Evolutionary conservation across 345 rosid genomes (phyloP).

Genomic region (Hibiscus tridactylites): DNA sequence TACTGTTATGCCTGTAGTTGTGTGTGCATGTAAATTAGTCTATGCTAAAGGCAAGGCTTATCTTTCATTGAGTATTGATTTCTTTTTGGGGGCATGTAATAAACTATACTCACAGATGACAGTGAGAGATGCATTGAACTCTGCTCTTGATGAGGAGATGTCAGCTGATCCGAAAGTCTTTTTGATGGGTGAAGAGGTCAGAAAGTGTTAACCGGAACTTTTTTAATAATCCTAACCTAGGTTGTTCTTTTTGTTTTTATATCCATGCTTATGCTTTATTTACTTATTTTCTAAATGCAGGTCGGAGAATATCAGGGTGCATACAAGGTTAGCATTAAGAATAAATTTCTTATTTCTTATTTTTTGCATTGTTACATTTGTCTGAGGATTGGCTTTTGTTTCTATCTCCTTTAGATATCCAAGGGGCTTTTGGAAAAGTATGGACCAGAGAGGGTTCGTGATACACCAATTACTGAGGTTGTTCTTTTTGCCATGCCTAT

Average conservation of each 20-base stretch:
- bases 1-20: neutral
- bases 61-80: neutral
- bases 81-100: neutral
- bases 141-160: constrained; percentile 87
- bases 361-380: neutral
- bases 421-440: constrained; percentile 62
- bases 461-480: constrained; percentile 95
- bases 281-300: constrained; percentile 19
- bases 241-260: neutral
- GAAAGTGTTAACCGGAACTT: neutral
- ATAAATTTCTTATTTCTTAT: neutral
- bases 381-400: constrained; percentile 1
- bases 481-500: neutral
- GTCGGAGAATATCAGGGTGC: constrained; percentile 91
- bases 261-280: neutral
- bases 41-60: neutral
- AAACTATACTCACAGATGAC: constrained; percentile 39
- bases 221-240: neutral
- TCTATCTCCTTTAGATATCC: constrained; percentile 24
- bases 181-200: constrained; percentile 81
- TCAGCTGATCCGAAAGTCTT: constrained; percentile 72
- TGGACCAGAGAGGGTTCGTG: constrained; percentile 90
- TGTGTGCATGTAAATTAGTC: neutral
- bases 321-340: constrained; percentile 49
- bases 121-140: constrained; percentile 73